Evolutionary conservation across 768 basidiomycete genomes (phyloP), one percentile per base, ranked within the genome.

Genomic region (Nidularia sp.): DNA sequence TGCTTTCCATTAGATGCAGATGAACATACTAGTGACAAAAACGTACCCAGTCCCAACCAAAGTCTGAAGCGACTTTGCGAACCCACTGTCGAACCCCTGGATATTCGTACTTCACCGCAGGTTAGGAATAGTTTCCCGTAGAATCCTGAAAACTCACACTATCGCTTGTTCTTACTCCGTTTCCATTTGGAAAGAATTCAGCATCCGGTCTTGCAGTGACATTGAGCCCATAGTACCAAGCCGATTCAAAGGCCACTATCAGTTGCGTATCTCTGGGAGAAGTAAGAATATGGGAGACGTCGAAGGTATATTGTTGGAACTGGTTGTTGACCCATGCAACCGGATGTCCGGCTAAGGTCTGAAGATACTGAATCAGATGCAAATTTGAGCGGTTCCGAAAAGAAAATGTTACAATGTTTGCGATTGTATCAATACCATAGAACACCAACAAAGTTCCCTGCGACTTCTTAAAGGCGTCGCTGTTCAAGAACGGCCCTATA

Each of bases 31-130:
- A 7, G 9, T 18, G 33, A 39, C 6, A 22, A 25, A 18, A 3
- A 51, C 62, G 25, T 52, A 81, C 78, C 81, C 80, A 83, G 62
- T 84, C 81, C 80, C 81, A 84, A 1, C 83, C 81, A 54, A 81
- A 84, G 58, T 84, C 81, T 2, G 73, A 75, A 33, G 74, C 67
- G 2, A 72, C 68, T 59, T 84, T 82, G 1, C 81, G 73, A 29
- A 81, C 67, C 64, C 70, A 81, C 31, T 72, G 67, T 47, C 74
- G 74, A 34, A 76, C 70, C 9, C 68, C 72, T 7, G 79, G 75
- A 54, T 77, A 80, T 56, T 80, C 80, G 50, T 71, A 81, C 78
- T 81, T 39, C 25, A 29, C 25, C 2, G 25, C 25, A 29, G 25
- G 25, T 29, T 29, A 29, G 25, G 25, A 29, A 29, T 29, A 2